These are phyloP conservation scores for Hibiscus trionum DNA, from an alignment of 345 rosid species.

Conservation along the genomic window DNA sequence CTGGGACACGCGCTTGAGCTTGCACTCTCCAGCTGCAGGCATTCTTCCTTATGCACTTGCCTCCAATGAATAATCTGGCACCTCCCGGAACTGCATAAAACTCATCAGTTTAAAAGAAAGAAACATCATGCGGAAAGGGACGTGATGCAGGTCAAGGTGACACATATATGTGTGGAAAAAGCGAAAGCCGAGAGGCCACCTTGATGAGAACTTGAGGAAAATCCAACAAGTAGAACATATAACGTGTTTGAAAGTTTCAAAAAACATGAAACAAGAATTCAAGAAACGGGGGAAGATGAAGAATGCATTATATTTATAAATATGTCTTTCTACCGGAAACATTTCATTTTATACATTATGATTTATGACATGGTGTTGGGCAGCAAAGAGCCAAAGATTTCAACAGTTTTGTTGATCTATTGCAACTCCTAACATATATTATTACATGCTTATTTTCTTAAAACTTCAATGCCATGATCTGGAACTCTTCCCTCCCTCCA, in stretches of 20 bases:
- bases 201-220: not conserved
- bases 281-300: not conserved
- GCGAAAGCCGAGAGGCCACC: not conserved
- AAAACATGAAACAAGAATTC: not conserved
- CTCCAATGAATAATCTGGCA: conserved; percentile 97
- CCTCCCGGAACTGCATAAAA: conserved; percentile 66
- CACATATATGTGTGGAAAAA: conserved; percentile 1
- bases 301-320: not conserved
- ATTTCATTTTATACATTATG: not conserved
- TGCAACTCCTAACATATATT: not conserved
- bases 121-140: not conserved
- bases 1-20: conserved; percentile 37
- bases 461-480: not conserved
- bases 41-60: conserved; percentile 64
- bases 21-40: conserved; percentile 34
- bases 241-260: not conserved
- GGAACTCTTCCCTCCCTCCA: not conserved
- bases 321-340: not conserved
- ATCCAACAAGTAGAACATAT: not conserved
- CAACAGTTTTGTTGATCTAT: not conserved
- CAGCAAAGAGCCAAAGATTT: not conserved
- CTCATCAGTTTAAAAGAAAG: conserved; percentile 4
- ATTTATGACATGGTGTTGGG: not conserved
- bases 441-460: not conserved
- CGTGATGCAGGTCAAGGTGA: not conserved